Conservation (phyloP, 2,329 filamentous ascomycete species). For the Cytospora leucostoma region DNA sequence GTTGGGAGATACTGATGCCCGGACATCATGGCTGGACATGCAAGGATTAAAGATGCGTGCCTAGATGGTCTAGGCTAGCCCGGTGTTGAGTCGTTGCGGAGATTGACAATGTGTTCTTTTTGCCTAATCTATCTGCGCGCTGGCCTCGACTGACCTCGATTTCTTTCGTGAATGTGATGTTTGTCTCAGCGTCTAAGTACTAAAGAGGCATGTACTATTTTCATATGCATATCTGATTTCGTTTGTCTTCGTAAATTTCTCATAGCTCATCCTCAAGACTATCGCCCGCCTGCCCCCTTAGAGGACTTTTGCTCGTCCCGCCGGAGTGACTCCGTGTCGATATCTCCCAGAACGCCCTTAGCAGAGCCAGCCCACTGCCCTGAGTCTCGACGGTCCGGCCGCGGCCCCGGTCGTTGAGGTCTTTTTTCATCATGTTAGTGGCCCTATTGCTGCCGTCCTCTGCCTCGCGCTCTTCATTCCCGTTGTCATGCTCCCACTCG, state of each 20-base stretch:
- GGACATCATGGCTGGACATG: not conserved
- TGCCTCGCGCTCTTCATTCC: not conserved
- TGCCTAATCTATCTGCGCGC: not conserved
- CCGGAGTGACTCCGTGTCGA: conserved; percentile 13
- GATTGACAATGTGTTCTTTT: not conserved
- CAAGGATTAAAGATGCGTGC: not conserved
- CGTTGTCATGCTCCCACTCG: not conserved
- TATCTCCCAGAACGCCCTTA: conserved; percentile 26
- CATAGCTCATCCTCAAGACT: conserved; percentile 21
- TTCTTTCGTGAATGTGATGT: not conserved
- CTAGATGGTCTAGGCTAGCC: not conserved
- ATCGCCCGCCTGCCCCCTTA: not conserved
- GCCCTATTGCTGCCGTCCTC: not conserved
- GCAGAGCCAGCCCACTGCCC: conserved; percentile 25
- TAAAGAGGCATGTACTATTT: not conserved
- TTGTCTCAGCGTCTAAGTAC: not conserved
- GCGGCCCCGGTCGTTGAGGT: conserved; percentile 27
- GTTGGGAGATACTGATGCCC: not conserved
- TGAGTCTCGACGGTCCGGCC: conserved; percentile 28
- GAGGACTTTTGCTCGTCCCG: not conserved
- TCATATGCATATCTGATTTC: not conserved
- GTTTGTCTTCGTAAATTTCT: not conserved
- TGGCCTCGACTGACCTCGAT: not conserved
- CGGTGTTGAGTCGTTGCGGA: not conserved
- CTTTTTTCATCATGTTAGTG: not conserved